Evolutionary conservation across 2,329 filamentous ascomycete species (phyloP), one percentile per base, ranked within the genome.

Genomic region (Arthrobotrys megalospora): DNA sequence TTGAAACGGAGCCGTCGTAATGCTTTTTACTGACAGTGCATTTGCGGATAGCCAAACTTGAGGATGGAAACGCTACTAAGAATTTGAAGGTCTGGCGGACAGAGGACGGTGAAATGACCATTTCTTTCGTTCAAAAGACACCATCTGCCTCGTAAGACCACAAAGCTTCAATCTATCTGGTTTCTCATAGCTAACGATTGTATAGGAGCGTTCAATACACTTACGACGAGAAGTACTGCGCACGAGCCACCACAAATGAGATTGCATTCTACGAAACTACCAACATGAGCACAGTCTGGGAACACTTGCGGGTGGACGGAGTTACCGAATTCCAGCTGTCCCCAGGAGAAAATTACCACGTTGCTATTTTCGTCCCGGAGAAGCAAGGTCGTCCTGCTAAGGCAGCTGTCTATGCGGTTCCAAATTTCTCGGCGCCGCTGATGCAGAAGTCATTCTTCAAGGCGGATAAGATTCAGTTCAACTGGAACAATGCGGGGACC

Each of bases 401-500:
- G 1, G 94, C 98, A 84, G 97, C 96, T 86, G 92, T 98, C 78
- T 99, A 92, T 87, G 93, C 95, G 81, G 92, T 98, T 41, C 95
- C 96, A 48, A 89, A 96, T 82, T 98, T 98, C 86, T 89, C 86
- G 80, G 87, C 87, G 66, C 91, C 94, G 3, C 91, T 97, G 62
- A 97, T 95, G 45, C 95, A 98, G 84, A 99, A 99, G 90, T 97
- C 92, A 0, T 99, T 99, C 84, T 99, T 94, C 90, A 99, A 99
- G 87, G 94, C 94, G 80, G 96, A 99, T 87, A 98, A 98, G 87
- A 95, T 99, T 58, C 94, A 97, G 85, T 87, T 99, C 83, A 97
- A 97, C 87, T 99, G 96, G 96, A 99, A 99, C 86, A 90, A 91
- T 81, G 88, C 93, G 79, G 96, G 96, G 66, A 97, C 94, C 43